Evolutionary conservation across 768 basidiomycete genomes (phyloP).

Genomic region (Lactifluus rugatus): DNA sequence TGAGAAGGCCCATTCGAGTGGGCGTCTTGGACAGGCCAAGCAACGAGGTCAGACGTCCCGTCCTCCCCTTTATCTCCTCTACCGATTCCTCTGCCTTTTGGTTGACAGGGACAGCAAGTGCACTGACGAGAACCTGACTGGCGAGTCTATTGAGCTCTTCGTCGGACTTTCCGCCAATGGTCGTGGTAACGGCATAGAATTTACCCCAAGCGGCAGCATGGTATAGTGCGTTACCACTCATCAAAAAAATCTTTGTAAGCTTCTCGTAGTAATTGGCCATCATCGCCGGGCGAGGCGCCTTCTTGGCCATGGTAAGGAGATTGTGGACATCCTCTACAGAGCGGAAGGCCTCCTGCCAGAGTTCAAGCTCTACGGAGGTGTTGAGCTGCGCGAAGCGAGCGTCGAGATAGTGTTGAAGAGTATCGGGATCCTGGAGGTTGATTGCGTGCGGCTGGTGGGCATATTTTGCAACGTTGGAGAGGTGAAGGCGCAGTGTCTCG

Average conservation of each 20-base stretch:
- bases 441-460: constrained; percentile 88
- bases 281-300: constrained; percentile 86
- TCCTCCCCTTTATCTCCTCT: constrained; percentile 53
- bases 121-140: constrained; percentile 84
- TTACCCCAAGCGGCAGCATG: constrained; percentile 94
- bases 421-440: constrained; percentile 92
- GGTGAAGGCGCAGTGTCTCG: constrained; percentile 91
- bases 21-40: constrained; percentile 79
- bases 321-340: constrained; percentile 98
- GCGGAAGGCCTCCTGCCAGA: constrained; percentile 99
- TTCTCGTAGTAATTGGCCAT: constrained; percentile 99
- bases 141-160: constrained; percentile 75
- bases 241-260: constrained; percentile 91
- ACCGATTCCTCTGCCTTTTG: constrained; percentile 40
- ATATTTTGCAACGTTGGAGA: constrained; percentile 92
- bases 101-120: constrained; percentile 87
- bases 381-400: constrained; percentile 95
- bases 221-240: constrained; percentile 88
- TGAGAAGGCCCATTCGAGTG: constrained; percentile 75
- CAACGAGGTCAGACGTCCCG: constrained; percentile 70
- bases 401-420: constrained; percentile 90
- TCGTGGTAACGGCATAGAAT: constrained; percentile 65
- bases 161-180: constrained; percentile 63
- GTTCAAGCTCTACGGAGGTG: constrained; percentile 92
- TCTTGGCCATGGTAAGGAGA: constrained; percentile 86